Conservation (phyloP, 31 red algal genomes). For the Endocladia muricata region DNA sequence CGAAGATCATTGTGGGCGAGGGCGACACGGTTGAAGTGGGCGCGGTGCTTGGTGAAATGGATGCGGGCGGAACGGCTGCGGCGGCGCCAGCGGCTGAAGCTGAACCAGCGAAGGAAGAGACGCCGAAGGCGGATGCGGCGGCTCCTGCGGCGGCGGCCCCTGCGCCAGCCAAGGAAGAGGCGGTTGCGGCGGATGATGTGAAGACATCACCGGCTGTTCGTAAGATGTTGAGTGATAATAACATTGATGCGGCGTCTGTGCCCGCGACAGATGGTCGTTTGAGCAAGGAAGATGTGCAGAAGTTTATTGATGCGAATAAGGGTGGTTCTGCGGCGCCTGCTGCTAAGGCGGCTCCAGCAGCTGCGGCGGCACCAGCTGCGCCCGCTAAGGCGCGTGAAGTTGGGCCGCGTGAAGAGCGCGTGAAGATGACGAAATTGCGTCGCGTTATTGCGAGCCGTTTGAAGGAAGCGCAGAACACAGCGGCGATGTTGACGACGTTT, state of each 20-base stretch:
- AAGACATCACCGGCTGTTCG: conserved; percentile 58
- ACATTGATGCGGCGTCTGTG: too few species aligned
- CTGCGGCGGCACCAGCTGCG: not conserved
- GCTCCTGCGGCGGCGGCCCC: too few species aligned
- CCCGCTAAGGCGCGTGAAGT: too few species aligned
- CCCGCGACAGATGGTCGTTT: too few species aligned
- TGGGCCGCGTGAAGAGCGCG: too few species aligned
- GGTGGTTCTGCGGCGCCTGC: too few species aligned
- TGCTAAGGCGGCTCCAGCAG: not conserved
- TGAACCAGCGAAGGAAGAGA: too few species aligned
- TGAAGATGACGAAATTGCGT: conserved; percentile 94
- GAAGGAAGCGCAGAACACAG: conserved; percentile 94
- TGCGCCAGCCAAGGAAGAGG: too few species aligned
- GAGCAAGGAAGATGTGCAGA: too few species aligned
- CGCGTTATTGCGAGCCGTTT: conserved; percentile 92
- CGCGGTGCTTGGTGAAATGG: conserved; percentile 54
- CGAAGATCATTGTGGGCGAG: conserved; percentile 63
- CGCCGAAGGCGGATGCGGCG: too few species aligned
- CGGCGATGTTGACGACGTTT: conserved; percentile 99
- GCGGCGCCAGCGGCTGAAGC: not conserved
- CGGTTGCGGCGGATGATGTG: conserved; percentile 30
- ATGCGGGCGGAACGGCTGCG: conserved; percentile 19
- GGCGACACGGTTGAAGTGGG: conserved; percentile 90
- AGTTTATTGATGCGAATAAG: too few species aligned
- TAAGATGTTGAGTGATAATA: too few species aligned